Evolutionary conservation across 192 early-diverging fungal genomes (phyloP).

Genomic region (Radiomyces spectabilis): DNA sequence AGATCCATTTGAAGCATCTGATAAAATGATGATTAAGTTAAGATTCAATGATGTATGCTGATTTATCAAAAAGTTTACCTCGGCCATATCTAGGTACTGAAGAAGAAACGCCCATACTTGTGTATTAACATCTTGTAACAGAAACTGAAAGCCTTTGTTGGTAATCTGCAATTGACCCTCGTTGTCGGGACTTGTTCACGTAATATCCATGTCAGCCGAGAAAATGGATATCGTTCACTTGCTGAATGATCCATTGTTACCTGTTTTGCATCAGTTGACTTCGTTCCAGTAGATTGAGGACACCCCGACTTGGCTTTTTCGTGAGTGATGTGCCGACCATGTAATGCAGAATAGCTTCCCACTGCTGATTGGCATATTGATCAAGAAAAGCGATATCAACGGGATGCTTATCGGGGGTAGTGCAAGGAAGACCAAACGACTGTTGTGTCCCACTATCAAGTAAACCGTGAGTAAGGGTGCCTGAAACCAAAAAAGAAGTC

Average conservation of each 20-base stretch:
- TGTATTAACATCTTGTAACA: constrained; percentile 86
- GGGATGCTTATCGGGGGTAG: constrained; percentile 48
- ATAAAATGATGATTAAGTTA: background rate
- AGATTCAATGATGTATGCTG: background rate
- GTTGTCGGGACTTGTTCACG: too few species aligned
- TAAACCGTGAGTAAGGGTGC: too few species aligned
- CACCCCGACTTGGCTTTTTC: constrained; percentile 57
- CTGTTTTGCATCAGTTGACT: constrained; percentile 67
- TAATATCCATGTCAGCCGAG: too few species aligned
- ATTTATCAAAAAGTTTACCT: constrained; percentile 23
- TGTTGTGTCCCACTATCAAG: constrained; percentile 79
- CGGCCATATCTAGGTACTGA: constrained; percentile 85
- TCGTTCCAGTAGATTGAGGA: constrained; percentile 62
- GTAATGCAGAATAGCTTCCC: constrained; percentile 91
- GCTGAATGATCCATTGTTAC: too few species aligned
- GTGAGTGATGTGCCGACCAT: constrained; percentile 81
- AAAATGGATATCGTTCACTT: too few species aligned
- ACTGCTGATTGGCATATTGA: constrained; percentile 69
- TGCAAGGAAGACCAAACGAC: constrained; percentile 76
- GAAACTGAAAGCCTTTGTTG: constrained; percentile 95
- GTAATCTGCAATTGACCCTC: constrained; percentile 63
- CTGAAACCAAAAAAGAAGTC: background rate
- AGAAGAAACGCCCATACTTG: constrained; percentile 96
- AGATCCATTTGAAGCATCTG: constrained; percentile 73
- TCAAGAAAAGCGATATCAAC: constrained; percentile 72